phyloP scores from a whole-genome alignment of 2,329 filamentous ascomycete genomes.

The Eutypa lata region DNA sequence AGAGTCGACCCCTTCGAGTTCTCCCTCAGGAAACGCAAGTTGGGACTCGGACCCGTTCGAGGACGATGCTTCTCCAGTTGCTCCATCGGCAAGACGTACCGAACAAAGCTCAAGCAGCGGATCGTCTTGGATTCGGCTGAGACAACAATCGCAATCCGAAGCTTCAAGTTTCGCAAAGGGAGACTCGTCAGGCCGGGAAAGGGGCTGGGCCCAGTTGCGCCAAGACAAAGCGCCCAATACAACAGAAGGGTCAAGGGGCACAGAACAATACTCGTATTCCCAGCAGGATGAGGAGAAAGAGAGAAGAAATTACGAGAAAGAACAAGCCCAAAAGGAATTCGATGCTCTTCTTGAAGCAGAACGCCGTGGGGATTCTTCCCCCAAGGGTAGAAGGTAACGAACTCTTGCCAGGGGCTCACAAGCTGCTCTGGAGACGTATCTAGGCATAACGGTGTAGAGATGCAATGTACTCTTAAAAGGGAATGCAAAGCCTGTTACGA shows the following conservation, averaged over 20 bases:
- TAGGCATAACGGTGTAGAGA: background rate
- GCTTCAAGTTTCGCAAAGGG: constrained; percentile 17
- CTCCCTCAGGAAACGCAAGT: constrained; percentile 3
- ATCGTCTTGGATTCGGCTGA: constrained; percentile 45
- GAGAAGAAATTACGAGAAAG: constrained; percentile 34
- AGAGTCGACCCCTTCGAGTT: constrained; percentile 1
- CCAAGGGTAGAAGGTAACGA: background rate
- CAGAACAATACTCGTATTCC: constrained; percentile 34
- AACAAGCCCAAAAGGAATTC: constrained; percentile 49
- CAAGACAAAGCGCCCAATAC: constrained; percentile 21
- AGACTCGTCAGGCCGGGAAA: constrained; percentile 26
- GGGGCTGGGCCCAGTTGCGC: constrained; percentile 22
- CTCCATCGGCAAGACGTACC: constrained; percentile 25
- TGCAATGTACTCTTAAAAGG: too few relatives aligned
- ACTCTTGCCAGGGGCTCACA: background rate
- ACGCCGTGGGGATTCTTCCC: constrained; percentile 16
- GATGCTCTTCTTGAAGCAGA: constrained; percentile 47
- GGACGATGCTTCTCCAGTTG: constrained; percentile 38
- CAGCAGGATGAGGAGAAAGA: constrained; percentile 35
- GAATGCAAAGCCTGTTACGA: too few relatives aligned
- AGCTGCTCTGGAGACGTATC: background rate
- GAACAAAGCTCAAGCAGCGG: constrained; percentile 18
- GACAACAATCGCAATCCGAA: constrained; percentile 30
- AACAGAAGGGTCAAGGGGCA: constrained; percentile 13
- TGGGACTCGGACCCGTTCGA: constrained; percentile 22